These are phyloP conservation scores for Deakozyma indianensis DNA, from an alignment of 805 yeast genomes.

Conservation along the genomic window DNA sequence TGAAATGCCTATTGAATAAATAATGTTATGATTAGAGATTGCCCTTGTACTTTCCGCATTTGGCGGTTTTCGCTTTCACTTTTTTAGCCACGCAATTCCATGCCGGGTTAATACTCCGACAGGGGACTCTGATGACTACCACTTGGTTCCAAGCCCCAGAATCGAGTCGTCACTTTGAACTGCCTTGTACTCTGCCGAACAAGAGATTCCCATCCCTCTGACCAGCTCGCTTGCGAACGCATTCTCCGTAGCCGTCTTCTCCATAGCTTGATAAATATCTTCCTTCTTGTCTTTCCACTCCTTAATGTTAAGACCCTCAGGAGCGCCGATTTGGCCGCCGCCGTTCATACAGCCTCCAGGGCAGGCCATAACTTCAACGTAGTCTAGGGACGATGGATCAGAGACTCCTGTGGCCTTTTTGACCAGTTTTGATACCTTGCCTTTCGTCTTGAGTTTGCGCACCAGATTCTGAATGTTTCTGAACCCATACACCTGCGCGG, in stretches of 20 bases:
- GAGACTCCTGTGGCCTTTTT: slow-evolving; percentile 21
- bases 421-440: slow-evolving; percentile 13
- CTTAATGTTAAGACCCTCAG: slow-evolving; percentile 15
- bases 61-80: no score
- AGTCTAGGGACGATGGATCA: slow-evolving; percentile 58
- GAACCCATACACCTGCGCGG: slow-evolving; percentile 77
- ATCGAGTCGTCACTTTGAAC: background rate
- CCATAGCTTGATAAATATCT: slow-evolving; percentile 22
- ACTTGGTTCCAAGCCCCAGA: background rate
- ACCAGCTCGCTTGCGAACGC: background rate
- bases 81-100: no score
- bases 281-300: slow-evolving; percentile 21
- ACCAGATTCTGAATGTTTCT: slow-evolving; percentile 89
- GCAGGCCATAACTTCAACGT: slow-evolving; percentile 94
- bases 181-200: background rate
- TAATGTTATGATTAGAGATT: no score
- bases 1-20: no score
- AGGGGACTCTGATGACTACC: no score
- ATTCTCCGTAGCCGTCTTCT: background rate
- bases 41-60: no score
- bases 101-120: no score
- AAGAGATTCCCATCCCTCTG: background rate
- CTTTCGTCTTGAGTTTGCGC: slow-evolving; percentile 49
- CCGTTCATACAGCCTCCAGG: slow-evolving; percentile 97
- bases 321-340: slow-evolving; percentile 68